Conservation (phyloP, 2,329 filamentous ascomycete species). For the Colletotrichum paranaense region DNA sequence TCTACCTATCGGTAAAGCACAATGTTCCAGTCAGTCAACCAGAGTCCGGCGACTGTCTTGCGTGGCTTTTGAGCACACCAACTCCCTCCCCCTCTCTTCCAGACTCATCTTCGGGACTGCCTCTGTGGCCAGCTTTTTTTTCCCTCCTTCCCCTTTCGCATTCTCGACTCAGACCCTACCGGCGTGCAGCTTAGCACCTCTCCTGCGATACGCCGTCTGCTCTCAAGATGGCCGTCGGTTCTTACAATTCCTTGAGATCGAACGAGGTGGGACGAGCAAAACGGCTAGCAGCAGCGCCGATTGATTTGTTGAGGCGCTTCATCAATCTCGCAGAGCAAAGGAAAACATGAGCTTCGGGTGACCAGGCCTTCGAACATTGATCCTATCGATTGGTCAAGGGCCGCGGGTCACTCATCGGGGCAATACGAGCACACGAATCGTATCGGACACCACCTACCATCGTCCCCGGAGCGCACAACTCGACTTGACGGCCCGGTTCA, state of each 20-base stretch:
- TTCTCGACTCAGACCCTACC: background rate
- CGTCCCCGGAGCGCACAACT: conserved; percentile 1
- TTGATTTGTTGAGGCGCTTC: background rate
- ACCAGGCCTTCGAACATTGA: background rate
- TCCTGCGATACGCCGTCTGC: conserved; percentile 12
- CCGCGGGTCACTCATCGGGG: background rate
- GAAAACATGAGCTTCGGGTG: conserved; percentile 17
- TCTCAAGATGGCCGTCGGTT: conserved; percentile 3
- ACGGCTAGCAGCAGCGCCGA: conserved; percentile 14
- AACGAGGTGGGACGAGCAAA: conserved; percentile 8
- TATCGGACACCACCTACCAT: conserved; percentile 12
- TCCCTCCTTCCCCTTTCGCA: too few species aligned
- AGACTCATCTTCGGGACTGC: background rate
- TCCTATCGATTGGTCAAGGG: background rate
- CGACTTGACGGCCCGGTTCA: background rate
- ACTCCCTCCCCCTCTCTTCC: background rate
- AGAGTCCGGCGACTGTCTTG: background rate
- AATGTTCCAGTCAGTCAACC: background rate
- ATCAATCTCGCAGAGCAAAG: conserved; percentile 1
- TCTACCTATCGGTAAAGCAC: background rate
- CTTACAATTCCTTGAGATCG: conserved; percentile 11
- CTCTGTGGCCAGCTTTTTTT: background rate
- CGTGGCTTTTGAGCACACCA: background rate
- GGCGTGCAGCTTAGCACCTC: background rate
- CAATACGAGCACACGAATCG: conserved; percentile 14